Conservation (phyloP, 2,329 filamentous ascomycete genomes). For the Harringtonia lauricola region DNA sequence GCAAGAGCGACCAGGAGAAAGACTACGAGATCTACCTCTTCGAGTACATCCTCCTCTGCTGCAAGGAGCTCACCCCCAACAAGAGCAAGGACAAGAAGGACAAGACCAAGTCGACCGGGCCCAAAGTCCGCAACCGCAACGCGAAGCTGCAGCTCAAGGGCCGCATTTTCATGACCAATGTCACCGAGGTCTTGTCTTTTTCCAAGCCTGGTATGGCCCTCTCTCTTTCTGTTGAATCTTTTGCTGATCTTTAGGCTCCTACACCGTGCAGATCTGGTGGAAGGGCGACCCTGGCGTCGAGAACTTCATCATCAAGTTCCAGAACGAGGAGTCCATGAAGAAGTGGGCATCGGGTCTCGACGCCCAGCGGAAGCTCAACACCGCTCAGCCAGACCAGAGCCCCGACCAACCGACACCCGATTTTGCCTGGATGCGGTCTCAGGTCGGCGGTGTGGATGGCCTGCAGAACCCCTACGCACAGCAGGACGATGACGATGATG, state of each 20-base stretch:
- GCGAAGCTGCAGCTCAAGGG: conserved; percentile 91
- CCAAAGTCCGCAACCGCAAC: conserved; percentile 52
- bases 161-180: conserved; percentile 97
- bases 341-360: conserved; percentile 82
- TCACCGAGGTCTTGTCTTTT: conserved; percentile 84
- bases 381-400: conserved; percentile 33
- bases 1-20: conserved; percentile 81
- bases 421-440: conserved; percentile 68
- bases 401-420: conserved; percentile 50
- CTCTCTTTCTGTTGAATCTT: conserved; percentile 18
- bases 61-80: conserved; percentile 83
- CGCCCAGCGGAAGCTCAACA: conserved; percentile 56
- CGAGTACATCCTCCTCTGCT: conserved; percentile 88
- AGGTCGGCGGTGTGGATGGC: conserved; percentile 34
- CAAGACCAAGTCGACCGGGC: conserved; percentile 42
- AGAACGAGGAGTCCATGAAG: conserved; percentile 83
- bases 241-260: conserved; percentile 62
- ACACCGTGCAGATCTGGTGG: conserved; percentile 97
- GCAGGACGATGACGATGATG: conserved; percentile 52
- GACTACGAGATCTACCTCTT: conserved; percentile 99
- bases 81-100: conserved; percentile 73
- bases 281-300: conserved; percentile 93
- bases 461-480: conserved; percentile 75
- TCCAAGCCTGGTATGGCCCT: conserved; percentile 65
- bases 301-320: conserved; percentile 90